These are phyloP conservation scores for Solanum ahanhuiri DNA, from an alignment of 257 asterid species.

Conservation along the genomic window DNA sequence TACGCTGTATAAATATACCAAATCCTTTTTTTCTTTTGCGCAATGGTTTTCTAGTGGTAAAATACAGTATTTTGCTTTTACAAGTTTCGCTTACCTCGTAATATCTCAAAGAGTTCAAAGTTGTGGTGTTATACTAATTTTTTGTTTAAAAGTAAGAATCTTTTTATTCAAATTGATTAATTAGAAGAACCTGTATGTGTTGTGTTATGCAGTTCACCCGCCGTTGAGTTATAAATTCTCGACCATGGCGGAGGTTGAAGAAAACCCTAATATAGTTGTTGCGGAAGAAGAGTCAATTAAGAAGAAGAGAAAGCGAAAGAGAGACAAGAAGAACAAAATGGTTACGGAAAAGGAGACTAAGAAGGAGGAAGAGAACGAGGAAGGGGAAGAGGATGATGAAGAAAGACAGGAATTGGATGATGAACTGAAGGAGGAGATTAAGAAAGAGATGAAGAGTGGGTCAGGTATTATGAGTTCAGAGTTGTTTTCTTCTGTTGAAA, in stretches of 20 bases:
- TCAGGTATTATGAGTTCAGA: constrained; percentile 85
- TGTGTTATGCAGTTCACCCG: background rate
- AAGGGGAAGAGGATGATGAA: constrained; percentile 10
- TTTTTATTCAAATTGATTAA: background rate
- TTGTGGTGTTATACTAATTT: background rate
- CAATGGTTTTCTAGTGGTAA: background rate
- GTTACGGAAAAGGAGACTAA: constrained; percentile 8
- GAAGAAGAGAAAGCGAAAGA: constrained; percentile 6
- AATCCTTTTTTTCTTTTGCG: background rate
- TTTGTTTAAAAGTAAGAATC: background rate
- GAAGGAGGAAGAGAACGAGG: constrained; percentile 13
- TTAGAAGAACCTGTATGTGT: background rate
- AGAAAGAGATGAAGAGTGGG: constrained; percentile 29
- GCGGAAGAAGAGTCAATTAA: background rate
- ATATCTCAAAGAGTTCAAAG: background rate
- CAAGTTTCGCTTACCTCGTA: background rate
- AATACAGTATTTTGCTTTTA: background rate
- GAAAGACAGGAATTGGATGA: constrained; percentile 8
- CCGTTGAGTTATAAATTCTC: background rate
- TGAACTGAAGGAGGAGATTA: constrained; percentile 17
- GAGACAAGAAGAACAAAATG: constrained; percentile 1
- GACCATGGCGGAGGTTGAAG: constrained; percentile 6
- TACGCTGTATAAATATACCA: background rate
- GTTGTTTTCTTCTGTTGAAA: constrained; percentile 33
- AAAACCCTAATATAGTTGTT: background rate